These are phyloP conservation scores for Aspergillus steynii DNA, from an alignment of 495 filamentous ascomycete genomes.

Conservation along the genomic window DNA sequence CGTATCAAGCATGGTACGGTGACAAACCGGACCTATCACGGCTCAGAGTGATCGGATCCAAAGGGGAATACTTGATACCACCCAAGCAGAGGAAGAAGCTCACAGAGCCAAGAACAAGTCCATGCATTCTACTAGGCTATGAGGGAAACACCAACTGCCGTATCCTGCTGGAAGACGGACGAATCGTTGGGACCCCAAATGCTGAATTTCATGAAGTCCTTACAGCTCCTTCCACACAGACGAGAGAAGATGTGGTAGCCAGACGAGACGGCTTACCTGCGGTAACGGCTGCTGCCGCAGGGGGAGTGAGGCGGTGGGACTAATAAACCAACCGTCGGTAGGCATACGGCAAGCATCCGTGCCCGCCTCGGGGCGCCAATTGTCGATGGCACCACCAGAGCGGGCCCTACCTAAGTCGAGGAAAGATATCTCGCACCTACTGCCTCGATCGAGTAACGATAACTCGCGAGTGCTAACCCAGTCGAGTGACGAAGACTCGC, in stretches of 20 bases:
- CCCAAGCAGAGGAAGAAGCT: slow-evolving; percentile 2
- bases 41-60: slow-evolving; percentile 4
- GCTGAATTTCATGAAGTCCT: not conserved
- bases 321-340: slow-evolving; percentile 3
- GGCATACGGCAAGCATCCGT: slow-evolving; percentile 1
- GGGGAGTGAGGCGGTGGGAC: slow-evolving; percentile 2
- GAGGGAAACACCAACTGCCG: not conserved
- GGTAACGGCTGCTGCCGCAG: slow-evolving; percentile 3
- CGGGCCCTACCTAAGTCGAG: not conserved
- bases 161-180: slow-evolving; percentile 1
- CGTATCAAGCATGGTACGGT: slow-evolving; percentile 2
- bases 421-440: not conserved
- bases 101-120: slow-evolving; percentile 1
- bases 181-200: not conserved
- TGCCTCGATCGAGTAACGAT: not conserved
- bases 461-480: not conserved
- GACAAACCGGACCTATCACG: not conserved
- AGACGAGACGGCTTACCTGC: not conserved
- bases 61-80: slow-evolving; percentile 1
- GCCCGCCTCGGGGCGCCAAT: not conserved
- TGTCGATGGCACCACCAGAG: not conserved
- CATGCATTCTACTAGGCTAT: not conserved
- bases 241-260: not conserved
- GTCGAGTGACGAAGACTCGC: slow-evolving; percentile 2
- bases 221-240: not conserved